Base-by-base conservation (phyloP, 2,329 filamentous ascomycete species). In the Talaromyces amestolkiae region DNA sequence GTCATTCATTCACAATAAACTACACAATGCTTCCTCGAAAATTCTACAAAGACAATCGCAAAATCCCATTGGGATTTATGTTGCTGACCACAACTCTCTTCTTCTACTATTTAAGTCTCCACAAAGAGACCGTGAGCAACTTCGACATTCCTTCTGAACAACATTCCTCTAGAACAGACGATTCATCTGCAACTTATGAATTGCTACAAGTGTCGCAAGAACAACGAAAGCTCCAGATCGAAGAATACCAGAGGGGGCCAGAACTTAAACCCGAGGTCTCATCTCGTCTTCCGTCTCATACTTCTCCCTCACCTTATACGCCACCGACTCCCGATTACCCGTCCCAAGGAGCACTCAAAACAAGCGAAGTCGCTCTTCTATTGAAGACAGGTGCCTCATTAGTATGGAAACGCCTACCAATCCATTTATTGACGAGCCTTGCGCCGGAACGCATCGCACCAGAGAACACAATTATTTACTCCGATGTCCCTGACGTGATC, bases 381-480 rank as follows among this genome's bases (percentile, higher is more conserved):
- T 69, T 73, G 49, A 73, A 73, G 47, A 72, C 72, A 24, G 72
- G 71, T 2, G 70, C 71, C 53, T 71, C 72, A 3, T 66, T 72
- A 22, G 51, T 73, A 35, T 73, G 71, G 70, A 71, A 70, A 53
- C 70, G 70, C 7, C 63, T 73, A 7, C 72, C 71, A 39, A 72
- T 73, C 24, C 72, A 73, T 47, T 60, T 73, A 3, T 43, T 69
- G n/a, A 73, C 71, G n/a, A 71, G 65, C 17, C 67, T 73, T 45
- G 66, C 70, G 7, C 65, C 69, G 5, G 56, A 68, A 15, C 71
- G 71, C 58, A 72, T 73, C 67, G 66, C 62, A 3, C 31, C 67
- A 1, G 60, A 71, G 19, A 72, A 72, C 22, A 63, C 70, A 10
- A 64, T 72, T 13, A 59, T 73, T 15, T 73, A 73, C 58, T 73